Percentiles rank a stretch among this genome's conserved stretches.
Evolutionary conservation across 2,329 filamentous ascomycete species (phyloP).

Genomic region (Scytalidium sp.): DNA sequence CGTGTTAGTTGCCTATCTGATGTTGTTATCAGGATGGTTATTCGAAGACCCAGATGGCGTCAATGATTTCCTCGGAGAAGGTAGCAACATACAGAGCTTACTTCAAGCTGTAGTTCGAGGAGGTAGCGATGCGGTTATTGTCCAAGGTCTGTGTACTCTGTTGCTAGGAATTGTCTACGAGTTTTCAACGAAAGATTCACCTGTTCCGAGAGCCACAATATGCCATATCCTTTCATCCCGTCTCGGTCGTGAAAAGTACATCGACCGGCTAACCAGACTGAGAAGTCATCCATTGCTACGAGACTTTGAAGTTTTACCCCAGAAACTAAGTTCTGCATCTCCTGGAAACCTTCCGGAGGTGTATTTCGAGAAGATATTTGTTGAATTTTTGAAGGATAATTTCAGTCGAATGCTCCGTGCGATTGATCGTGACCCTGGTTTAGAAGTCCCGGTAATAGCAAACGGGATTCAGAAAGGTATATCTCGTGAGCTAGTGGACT

Average conservation of each 20-base stretch:
- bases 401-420: conserved; percentile 81
- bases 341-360: conserved; percentile 67
- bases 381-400: conserved; percentile 95
- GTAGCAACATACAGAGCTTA: conserved; percentile 85
- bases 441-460: conserved; percentile 78
- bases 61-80: conserved; percentile 89
- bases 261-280: conserved; percentile 75
- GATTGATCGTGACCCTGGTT: conserved; percentile 84
- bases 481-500: conserved; percentile 89
- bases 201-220: conserved; percentile 76
- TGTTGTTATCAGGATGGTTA: conserved; percentile 84
- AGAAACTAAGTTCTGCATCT: conserved; percentile 55
- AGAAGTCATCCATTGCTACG: conserved; percentile 76
- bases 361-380: conserved; percentile 80
- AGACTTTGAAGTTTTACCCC: conserved; percentile 84
- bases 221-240: conserved; percentile 74
- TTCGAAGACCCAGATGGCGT: conserved; percentile 91
- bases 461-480: conserved; percentile 85
- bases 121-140: conserved; percentile 58
- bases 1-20: conserved; percentile 80
- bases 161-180: conserved; percentile 89
- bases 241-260: conserved; percentile 82
- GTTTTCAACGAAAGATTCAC: conserved; percentile 96
- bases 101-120: conserved; percentile 67
- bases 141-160: conserved; percentile 80